Base-by-base conservation (phyloP, 306 rosid species). In the Albizia julibrissin region DNA sequence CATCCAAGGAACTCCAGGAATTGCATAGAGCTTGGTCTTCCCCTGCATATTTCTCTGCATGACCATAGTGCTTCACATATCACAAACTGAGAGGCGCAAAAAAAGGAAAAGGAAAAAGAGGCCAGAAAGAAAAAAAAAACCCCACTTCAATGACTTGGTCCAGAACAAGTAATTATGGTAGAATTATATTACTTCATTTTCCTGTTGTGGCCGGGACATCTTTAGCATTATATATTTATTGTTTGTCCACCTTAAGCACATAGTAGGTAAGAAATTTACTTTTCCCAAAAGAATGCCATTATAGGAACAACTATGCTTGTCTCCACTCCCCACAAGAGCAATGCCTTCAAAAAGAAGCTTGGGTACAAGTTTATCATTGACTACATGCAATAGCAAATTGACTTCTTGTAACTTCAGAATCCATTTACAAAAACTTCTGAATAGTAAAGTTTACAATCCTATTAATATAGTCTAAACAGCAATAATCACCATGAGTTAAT, bases 181-280 rank as follows among this genome's bases (percentile, higher is more conserved):
- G 56, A 19, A 64, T 62, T 61, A 76, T 62, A 76, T 76, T 42
- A 78, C 42, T 61, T 71, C n/a, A 72, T 62, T 72, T 18, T 72
- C 70, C 58, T 24, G 12, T 34, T 18, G 65, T 62, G 85, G 65
- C 42, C 29, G 72, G 52, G 82, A 74, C 75, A 10, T 65, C 72
- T 52, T 50, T 5, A 10, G 29, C 66, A 50, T 19, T 27, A 66
- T 56, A 52, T 75, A 75, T 75, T 33, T 49, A 64, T 75, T 78
- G 80, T 37, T 61, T 66, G 58, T 47, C 82, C 56, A 21, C 75
- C 24, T 74, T 43, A 71, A 31, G 68, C 78, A 79, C 8, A 33
- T 59, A 68, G 76, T 81, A 84, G 87, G 91, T 75, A 84, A 75
- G 79, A 24, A n/a, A 54, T 46, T 86, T 82, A 15, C 87, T 87